Base-by-base conservation (phyloP, 805 yeast species). In the Yarrowia porcina region DNA sequence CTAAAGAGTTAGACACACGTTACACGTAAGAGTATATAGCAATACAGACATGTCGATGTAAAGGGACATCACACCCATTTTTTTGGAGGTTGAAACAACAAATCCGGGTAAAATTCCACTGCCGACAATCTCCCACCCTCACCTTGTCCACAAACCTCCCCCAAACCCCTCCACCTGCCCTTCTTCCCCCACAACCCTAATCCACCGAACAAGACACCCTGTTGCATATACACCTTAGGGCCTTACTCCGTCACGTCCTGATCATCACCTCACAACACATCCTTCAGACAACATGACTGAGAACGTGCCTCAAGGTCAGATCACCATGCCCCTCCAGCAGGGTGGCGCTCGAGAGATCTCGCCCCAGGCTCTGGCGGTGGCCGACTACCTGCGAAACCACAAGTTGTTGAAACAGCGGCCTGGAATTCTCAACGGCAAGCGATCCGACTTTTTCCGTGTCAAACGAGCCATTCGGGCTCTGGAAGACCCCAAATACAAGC, bases 381-480 rank as follows among this genome's bases (percentile, higher is more conserved):
- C 96, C 39, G 80, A 82, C 61, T 88, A 79, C 66, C 77, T 92
- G 66, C 84, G 93, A 65, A 82, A 83, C 68, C 82, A 88, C 73
- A 72, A 77, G 33, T 74, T 76, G n/a, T 78, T 93, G 66, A 94
- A 93, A 71, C 88, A 87, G 74, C 84, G 99, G 69, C 82, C 83
- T 65, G 97, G 97, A 13, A 73, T 86, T n/a, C 77, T 86, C 61
- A 86, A 87, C 69, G 85, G 87, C 63, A 82, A 82, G 66, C 85
- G 84, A 52, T 81, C 83, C 35, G 96, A 90, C 64, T 91, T 94
- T 74, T 94, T 93, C 81, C 81, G 96, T 67, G 72, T 80, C 73
- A 93, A 93, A 74, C 83, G 99, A 69, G 87, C 90, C 44, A 76
- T 83, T 13, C 79, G 98, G 67, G 96, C 96, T 0, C 79, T 93